These are phyloP conservation scores for Russula griseocarnosa DNA, from an alignment of 768 basidiomycete species.

Conservation along the genomic window DNA sequence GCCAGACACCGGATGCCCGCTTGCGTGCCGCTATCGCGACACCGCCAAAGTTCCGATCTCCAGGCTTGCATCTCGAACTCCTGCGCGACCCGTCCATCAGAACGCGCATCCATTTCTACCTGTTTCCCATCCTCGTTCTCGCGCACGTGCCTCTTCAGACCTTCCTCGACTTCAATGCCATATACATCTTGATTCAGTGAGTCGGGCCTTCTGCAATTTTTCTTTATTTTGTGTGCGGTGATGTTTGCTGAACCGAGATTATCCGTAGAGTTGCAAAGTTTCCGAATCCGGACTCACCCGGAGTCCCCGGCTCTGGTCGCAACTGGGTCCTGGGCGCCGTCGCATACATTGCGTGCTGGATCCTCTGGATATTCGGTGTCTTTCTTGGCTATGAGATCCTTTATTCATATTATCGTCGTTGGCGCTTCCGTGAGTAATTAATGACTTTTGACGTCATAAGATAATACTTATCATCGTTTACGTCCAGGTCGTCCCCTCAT, in stretches of 20 bases:
- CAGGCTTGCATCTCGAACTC: constrained; percentile 63
- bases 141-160: constrained; percentile 72
- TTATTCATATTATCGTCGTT: constrained; percentile 69
- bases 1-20: constrained; percentile 35
- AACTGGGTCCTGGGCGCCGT: constrained; percentile 81
- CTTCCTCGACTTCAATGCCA: constrained; percentile 86
- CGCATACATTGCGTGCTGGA: constrained; percentile 81
- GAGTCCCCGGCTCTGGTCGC: constrained; percentile 65
- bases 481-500: constrained; percentile 73
- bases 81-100: constrained; percentile 55
- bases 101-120: constrained; percentile 59
- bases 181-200: constrained; percentile 79
- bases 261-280: constrained; percentile 61
- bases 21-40: constrained; percentile 31
- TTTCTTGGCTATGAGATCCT: constrained; percentile 73
- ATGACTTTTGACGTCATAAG: constrained; percentile 18
- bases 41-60: constrained; percentile 63
- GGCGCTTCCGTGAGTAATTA: constrained; percentile 69
- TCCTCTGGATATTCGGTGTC: constrained; percentile 66
- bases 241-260: neutral
- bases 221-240: too few species aligned
- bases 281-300: constrained; percentile 65
- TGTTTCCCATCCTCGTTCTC: constrained; percentile 67
- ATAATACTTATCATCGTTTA: neutral
- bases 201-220: constrained; percentile 30